These are phyloP conservation scores for Porpolomopsis calyptriformis DNA, from an alignment of 768 basidiomycete genomes.

Conservation along the genomic window DNA sequence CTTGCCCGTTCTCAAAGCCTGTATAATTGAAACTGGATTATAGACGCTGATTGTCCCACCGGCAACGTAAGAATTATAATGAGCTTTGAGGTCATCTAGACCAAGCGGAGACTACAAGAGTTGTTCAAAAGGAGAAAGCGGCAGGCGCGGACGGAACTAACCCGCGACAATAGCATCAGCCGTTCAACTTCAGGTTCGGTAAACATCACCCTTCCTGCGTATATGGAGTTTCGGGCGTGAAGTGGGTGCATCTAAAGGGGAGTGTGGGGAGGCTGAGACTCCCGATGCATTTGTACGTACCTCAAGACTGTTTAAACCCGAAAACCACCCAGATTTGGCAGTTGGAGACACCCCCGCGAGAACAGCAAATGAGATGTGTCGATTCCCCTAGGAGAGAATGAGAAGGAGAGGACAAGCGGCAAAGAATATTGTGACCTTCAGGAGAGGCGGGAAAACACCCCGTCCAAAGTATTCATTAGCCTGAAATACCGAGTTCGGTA, in stretches of 20 bases:
- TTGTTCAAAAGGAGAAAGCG: background rate
- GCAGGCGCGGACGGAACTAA: constrained; percentile 7
- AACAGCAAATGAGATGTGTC: constrained; percentile 6
- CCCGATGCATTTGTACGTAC: constrained; percentile 2
- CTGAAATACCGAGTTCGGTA: constrained; percentile 8
- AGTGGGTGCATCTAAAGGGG: constrained; percentile 9
- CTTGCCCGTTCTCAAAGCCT: constrained; percentile 2
- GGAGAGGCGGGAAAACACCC: constrained; percentile 6
- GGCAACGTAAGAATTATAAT: constrained; percentile 10
- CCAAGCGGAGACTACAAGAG: constrained; percentile 6
- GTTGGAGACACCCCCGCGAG: constrained; percentile 7
- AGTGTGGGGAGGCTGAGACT: constrained; percentile 1
- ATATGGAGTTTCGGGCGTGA: constrained; percentile 6
- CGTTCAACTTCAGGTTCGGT: constrained; percentile 10
- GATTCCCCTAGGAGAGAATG: constrained; percentile 7
- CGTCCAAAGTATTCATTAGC: constrained; percentile 9
- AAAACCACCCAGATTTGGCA: constrained; percentile 11
- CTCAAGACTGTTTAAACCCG: constrained; percentile 6
- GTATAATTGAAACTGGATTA: constrained; percentile 10
- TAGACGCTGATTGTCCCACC: constrained; percentile 8
- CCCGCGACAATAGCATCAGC: constrained; percentile 3
- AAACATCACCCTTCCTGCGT: constrained; percentile 12
- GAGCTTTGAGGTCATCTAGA: constrained; percentile 9
- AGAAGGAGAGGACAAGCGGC: constrained; percentile 1
- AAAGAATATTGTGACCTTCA: constrained; percentile 8